These are phyloP conservation scores for Adansonia grandidieri DNA, from an alignment of 441 rosid species.

Conservation along the genomic window DNA sequence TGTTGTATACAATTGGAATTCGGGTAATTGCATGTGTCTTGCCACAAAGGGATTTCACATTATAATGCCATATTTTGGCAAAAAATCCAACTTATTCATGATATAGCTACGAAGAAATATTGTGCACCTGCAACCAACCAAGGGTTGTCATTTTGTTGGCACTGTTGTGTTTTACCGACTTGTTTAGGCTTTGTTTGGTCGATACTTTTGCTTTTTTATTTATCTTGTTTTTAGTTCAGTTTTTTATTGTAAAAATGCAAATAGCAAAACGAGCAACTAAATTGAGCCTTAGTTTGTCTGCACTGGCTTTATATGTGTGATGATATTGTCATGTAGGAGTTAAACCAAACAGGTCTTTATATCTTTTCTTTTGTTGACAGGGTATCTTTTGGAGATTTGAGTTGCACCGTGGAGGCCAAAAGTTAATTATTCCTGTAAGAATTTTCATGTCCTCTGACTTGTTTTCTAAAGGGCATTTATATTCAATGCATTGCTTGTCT, in stretches of 20 bases:
- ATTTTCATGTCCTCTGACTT: slow-evolving; percentile 19
- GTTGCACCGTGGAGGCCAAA: slow-evolving; percentile 84
- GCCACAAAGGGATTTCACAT: not conserved
- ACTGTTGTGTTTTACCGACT: not conserved
- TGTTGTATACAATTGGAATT: slow-evolving; percentile 80
- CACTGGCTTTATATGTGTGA: not conserved
- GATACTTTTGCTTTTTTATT: not conserved
- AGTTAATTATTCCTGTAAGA: slow-evolving; percentile 87
- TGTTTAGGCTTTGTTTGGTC: not conserved
- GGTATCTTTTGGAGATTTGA: slow-evolving; percentile 93
- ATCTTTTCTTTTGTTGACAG: slow-evolving; percentile 47
- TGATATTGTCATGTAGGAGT: slow-evolving; percentile 1
- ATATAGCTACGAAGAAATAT: slow-evolving; percentile 15
- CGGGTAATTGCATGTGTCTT: slow-evolving; percentile 55
- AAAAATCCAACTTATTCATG: slow-evolving; percentile 3
- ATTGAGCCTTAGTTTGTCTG: not conserved
- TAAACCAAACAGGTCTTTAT: not conserved
- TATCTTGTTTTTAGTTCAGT: too few species aligned
- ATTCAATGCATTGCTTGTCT: slow-evolving; percentile 2
- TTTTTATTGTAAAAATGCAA: too few species aligned
- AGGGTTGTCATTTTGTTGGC: slow-evolving; percentile 2
- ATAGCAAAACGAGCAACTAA: too few species aligned
- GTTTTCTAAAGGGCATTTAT: slow-evolving; percentile 10
- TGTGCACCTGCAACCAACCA: not conserved
- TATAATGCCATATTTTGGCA: not conserved